Evolutionary conservation across 129 eudicot species (phyloP).

Genomic region (Lonicera japonica): DNA sequence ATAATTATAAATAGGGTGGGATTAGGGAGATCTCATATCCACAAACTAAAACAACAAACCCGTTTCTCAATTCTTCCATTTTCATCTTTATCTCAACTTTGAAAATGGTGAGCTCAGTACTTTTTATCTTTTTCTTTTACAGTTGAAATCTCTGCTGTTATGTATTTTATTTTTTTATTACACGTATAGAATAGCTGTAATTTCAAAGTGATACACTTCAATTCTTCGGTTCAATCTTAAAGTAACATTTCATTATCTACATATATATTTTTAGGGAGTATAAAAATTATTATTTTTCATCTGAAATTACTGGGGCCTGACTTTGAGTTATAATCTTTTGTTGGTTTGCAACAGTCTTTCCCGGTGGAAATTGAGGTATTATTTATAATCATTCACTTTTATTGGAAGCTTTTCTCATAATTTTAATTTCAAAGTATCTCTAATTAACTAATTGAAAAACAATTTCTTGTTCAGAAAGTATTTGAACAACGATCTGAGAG

Average conservation of each 20-base stretch:
- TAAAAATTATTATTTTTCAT: too few relatives aligned
- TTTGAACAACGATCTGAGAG: constrained; percentile 56
- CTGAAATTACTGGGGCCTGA: not conserved
- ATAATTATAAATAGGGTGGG: not conserved
- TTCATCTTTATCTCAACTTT: not conserved
- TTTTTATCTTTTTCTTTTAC: not conserved
- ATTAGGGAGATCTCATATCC: not conserved
- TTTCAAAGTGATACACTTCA: too few relatives aligned
- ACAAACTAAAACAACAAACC: not conserved
- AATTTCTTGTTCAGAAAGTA: constrained; percentile 35
- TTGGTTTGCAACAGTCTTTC: constrained; percentile 1
- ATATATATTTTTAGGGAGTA: too few relatives aligned
- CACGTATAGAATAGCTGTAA: too few relatives aligned
- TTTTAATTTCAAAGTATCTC: not conserved
- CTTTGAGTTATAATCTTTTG: not conserved
- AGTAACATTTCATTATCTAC: too few relatives aligned
- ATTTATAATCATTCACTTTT: not conserved
- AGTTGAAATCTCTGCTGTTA: too few relatives aligned
- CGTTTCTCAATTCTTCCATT: not conserved
- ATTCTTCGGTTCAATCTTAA: too few relatives aligned
- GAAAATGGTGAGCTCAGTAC: constrained; percentile 14
- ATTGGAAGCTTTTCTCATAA: not conserved
- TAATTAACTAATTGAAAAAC: not conserved
- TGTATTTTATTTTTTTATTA: too few relatives aligned
- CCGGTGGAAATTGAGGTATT: constrained; percentile 2